A percentile compares a stretch with the other conserved stretches of the same genome.
phyloP scores from a whole-genome alignment of 192 early-diverging fungal species.

The Chytriomyces sp. region DNA sequence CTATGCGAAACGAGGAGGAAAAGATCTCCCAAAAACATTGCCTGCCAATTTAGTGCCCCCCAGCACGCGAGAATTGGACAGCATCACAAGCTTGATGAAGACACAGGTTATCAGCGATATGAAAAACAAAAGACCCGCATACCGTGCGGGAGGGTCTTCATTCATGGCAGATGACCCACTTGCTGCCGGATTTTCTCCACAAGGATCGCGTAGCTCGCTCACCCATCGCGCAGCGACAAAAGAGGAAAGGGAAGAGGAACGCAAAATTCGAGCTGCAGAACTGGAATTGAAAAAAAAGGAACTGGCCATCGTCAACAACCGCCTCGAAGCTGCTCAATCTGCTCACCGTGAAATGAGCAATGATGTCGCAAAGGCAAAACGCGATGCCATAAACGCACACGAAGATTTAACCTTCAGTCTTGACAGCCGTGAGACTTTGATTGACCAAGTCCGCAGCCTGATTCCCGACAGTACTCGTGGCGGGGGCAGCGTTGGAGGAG shows the following conservation, averaged over 20 bases:
- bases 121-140: slow-evolving; percentile 43
- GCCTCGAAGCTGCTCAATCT: slow-evolving; percentile 32
- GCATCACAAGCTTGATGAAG: slow-evolving; percentile 64
- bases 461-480: slow-evolving; percentile 3
- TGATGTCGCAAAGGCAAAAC: slow-evolving; percentile 36
- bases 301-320: slow-evolving; percentile 45
- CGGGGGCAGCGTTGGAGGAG: background rate
- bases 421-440: slow-evolving; percentile 27
- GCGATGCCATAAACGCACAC: slow-evolving; percentile 42
- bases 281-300: slow-evolving; percentile 48
- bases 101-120: slow-evolving; percentile 67
- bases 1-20: slow-evolving; percentile 83
- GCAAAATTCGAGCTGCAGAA: slow-evolving; percentile 44
- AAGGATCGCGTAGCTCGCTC: slow-evolving; percentile 22
- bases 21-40: slow-evolving; percentile 76
- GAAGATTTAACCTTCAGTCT: slow-evolving; percentile 35
- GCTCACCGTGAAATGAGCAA: slow-evolving; percentile 33
- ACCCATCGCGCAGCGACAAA: slow-evolving; percentile 28
- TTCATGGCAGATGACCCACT: slow-evolving; percentile 43
- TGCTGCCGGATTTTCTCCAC: slow-evolving; percentile 20
- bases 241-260: slow-evolving; percentile 42
- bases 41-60: slow-evolving; percentile 88
- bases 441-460: slow-evolving; percentile 33
- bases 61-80: slow-evolving; percentile 80
- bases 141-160: background rate